These are phyloP conservation scores for Eutrema salsugineum DNA, from an alignment of 441 rosid genomes.

Conservation along the genomic window DNA sequence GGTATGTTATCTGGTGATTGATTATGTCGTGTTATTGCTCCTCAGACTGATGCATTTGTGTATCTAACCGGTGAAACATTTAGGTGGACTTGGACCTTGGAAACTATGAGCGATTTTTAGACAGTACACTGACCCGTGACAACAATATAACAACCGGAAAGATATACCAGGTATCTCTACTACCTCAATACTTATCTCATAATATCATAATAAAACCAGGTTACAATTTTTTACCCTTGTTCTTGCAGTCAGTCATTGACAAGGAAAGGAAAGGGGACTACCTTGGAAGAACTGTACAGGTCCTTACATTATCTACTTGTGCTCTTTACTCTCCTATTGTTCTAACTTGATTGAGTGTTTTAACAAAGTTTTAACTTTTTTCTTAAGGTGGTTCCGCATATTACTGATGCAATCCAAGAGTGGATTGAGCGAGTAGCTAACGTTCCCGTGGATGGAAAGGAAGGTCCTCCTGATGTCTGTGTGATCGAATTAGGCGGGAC, in stretches of 20 bases:
- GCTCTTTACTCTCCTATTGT: not conserved
- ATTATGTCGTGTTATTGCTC: not conserved
- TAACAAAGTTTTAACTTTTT: not conserved
- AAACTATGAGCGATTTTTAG: constrained; percentile 76
- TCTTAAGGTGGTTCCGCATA: constrained; percentile 78
- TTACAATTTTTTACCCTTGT: not conserved
- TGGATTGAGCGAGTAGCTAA: constrained; percentile 79
- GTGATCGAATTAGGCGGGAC: constrained; percentile 89
- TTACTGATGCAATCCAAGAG: constrained; percentile 85
- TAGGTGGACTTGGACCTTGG: constrained; percentile 90
- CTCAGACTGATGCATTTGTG: not conserved
- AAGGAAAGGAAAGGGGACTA: constrained; percentile 81
- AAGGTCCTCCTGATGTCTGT: constrained; percentile 82
- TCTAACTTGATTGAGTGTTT: not conserved
- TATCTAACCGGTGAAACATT: not conserved
- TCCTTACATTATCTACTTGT: constrained; percentile 12
- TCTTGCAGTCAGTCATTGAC: constrained; percentile 55
- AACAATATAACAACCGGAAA: constrained; percentile 76
- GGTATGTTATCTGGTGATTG: constrained; percentile 38
- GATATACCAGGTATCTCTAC: constrained; percentile 55
- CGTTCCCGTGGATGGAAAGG: constrained; percentile 72
- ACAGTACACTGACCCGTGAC: constrained; percentile 66
- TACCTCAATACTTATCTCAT: not conserved
- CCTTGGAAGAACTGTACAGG: constrained; percentile 85
- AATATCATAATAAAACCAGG: not conserved